These are phyloP conservation scores for Ceratocystis ficicola DNA, from an alignment of 2,329 filamentous ascomycete genomes.

Conservation along the genomic window DNA sequence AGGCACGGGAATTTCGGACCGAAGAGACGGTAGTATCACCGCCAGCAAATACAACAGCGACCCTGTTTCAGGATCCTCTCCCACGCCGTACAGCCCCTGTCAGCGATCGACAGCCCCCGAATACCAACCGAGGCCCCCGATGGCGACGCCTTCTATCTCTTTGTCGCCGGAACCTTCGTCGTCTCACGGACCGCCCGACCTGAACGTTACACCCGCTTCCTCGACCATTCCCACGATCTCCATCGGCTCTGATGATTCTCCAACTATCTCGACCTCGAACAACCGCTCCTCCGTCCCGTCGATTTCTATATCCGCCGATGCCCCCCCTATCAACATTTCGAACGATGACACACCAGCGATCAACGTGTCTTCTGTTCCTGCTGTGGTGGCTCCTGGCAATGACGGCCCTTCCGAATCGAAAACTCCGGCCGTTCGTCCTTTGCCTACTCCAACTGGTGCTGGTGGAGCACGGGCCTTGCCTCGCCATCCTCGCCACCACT, in stretches of 20 bases:
- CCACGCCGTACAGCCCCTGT: background rate
- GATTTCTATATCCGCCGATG: slow-evolving; percentile 30
- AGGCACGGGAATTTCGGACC: slow-evolving; percentile 11
- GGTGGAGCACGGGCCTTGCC: slow-evolving; percentile 27
- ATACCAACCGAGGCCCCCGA: background rate
- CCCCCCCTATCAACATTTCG: slow-evolving; percentile 35
- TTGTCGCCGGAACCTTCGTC: slow-evolving; percentile 38
- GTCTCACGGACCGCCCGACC: slow-evolving; percentile 19
- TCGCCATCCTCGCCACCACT: slow-evolving; percentile 41
- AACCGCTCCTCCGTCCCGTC: slow-evolving; percentile 32
- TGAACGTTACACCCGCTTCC: slow-evolving; percentile 12
- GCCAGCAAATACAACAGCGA: background rate
- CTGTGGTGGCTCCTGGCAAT: slow-evolving; percentile 36
- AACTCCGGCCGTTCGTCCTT: slow-evolving; percentile 31
- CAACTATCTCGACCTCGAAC: background rate
- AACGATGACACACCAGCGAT: slow-evolving; percentile 28
- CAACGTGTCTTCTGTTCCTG: slow-evolving; percentile 27
- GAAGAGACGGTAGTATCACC: background rate
- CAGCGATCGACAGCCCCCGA: slow-evolving; percentile 5
- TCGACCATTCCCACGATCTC: slow-evolving; percentile 17
- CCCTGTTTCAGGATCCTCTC: slow-evolving; percentile 4
- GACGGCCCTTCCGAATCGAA: slow-evolving; percentile 27
- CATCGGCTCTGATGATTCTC: slow-evolving; percentile 8
- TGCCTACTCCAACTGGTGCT: slow-evolving; percentile 37
- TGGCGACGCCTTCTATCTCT: slow-evolving; percentile 43